Base-by-base conservation (phyloP, 1,139 yeast genomes). In the Candida sp. region DNA sequence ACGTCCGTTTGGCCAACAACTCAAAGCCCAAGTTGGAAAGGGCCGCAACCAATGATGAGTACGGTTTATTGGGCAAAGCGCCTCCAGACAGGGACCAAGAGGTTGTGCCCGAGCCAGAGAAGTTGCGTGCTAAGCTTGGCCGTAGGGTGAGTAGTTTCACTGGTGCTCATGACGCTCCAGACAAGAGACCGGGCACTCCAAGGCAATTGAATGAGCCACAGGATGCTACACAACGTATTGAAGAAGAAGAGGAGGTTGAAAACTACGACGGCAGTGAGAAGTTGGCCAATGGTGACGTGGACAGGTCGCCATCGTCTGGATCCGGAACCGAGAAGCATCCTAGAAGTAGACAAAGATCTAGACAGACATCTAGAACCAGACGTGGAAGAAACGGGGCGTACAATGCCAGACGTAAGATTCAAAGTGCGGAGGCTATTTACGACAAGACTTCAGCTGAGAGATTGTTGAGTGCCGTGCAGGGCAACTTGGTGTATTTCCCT, bases 401-500 rank as follows among this genome's bases (percentile, higher is more conserved):
- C 50, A 59, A 71, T 12, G 67, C 76, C 1, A 67, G 83, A 57
- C 72, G 78, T 54, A 73, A 67, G 53, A 70, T 74, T 9, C 78
- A 80, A 44, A 63, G 67, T 11, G 78, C 78, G 30, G 60, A 57
- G 23, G 54, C 50, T 22, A 83, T 92, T 2, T 88, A 84, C 61
- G 96, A 88, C 53, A 79, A 89, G 48, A 86, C 82, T 43, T 84
- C 94, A 1, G 96, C 98, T 0, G 93, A 88, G 59, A 74, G 86
- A 55, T 74, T 92, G 44, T 73, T 94, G 57, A 77, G 77, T 48
- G 87, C 90, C 52, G 77, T 94, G n/a, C 88, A 87, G 53, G 99
- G 99, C 3, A 89, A 94, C 64, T 72, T 96, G 61, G 98, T 96
- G 4, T 65, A 87, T 28, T 94, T 93, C 76, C 98, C 99, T 0